phyloP scores from a whole-genome alignment of 1,139 yeast species.

The Chernovozyma aurita region DNA sequence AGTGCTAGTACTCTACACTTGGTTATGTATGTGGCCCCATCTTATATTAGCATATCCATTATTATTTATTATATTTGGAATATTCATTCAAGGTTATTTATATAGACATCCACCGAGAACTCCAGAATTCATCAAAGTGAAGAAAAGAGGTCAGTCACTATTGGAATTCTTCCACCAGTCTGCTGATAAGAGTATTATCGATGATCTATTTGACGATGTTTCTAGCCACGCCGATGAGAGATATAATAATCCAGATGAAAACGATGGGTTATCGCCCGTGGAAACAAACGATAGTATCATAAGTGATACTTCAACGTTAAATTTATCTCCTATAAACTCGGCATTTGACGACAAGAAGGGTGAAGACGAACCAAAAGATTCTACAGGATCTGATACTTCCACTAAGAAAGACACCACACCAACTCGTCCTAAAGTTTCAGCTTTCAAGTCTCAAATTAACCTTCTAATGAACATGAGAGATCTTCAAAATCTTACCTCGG shows the following conservation, averaged over 20 bases:
- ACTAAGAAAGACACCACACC: background rate
- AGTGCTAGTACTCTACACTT: constrained; percentile 48
- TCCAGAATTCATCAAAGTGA: constrained; percentile 38
- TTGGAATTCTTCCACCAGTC: constrained; percentile 47
- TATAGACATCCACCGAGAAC: constrained; percentile 62
- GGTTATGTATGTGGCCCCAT: constrained; percentile 67
- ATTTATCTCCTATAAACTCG: background rate
- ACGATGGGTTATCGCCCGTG: constrained; percentile 6
- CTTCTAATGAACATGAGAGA: constrained; percentile 55
- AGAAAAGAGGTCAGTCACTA: constrained; percentile 53
- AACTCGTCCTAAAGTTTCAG: background rate
- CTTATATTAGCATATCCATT: constrained; percentile 63
- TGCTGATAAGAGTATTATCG: constrained; percentile 35
- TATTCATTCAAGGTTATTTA: constrained; percentile 69
- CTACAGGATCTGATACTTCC: background rate
- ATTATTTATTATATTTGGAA: constrained; percentile 48
- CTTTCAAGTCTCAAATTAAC: constrained; percentile 33
- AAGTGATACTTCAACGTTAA: background rate
- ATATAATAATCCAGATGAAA: constrained; percentile 3
- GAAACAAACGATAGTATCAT: background rate
- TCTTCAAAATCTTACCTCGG: constrained; percentile 59
- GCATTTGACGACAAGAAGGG: background rate
- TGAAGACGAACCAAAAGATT: background rate
- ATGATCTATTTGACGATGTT: constrained; percentile 29
- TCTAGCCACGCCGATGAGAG: background rate